Evolutionary conservation across 2,329 filamentous ascomycete species (phyloP), one percentile per base, ranked within the genome.

Genomic region (Seiridium cupressi): DNA sequence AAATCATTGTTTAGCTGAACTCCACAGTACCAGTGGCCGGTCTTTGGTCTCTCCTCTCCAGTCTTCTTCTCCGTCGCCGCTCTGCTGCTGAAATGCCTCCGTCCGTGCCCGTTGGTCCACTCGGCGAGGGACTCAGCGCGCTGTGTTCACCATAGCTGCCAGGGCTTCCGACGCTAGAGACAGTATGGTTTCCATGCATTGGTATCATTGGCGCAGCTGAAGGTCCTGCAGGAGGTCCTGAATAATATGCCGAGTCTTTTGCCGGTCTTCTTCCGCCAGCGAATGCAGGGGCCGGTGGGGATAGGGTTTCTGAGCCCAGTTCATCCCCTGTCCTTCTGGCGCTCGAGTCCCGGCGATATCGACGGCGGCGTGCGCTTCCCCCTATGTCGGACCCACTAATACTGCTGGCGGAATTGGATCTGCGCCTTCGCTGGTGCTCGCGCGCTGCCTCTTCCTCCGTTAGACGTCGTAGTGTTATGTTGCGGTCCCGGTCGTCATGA

Each of bases 211-310:
- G 58, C 48, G 58, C 44, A 3, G 35, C n/a, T 9, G 57, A 75
- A 13, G 77, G 77, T 3, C 77, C 76, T 2, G 79, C 74, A 61
- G 76, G 74, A 5, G 47, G 34, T n/a, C 83, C 83, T 3, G 84
- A 85, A 67, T 86, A 88, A 66, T 88, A 88, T 7, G 84, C 83
- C 49, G 84, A 86, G 67, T 89, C 86, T 66, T 87, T 88, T 2
- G 73, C 71, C 9, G 72, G 76, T 66, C 79, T 78, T 61, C 77
- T 75, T 0, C 79, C 79, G 47, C 77, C 80, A 4, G 84, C 82
- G 67, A 84, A 86, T 5, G 83, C 77, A 8, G 86, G 83, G 59
- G 82, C 80, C 0, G 86, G 85, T 2, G 84, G 84, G 9, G 79
- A 80, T 2, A 87, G 69, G 4, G 81, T 76, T 6, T 68, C 67